Conservation (phyloP, 2,329 filamentous ascomycete genomes). For the Chaetomium sp. region DNA sequence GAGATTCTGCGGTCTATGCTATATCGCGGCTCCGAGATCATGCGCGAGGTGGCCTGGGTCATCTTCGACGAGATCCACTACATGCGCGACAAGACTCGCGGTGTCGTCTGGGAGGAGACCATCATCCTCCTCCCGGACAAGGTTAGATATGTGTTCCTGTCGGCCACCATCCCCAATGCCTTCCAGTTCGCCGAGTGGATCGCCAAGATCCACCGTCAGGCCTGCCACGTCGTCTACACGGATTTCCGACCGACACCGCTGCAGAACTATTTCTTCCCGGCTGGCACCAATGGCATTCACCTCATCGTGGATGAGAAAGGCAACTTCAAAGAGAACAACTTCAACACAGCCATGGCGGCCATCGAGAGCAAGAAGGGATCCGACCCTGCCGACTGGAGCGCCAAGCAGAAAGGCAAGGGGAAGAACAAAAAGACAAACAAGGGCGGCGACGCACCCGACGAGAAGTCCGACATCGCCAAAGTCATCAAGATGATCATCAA, state of each 20-base stretch:
- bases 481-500: constrained; percentile 99
- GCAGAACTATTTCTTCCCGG: constrained; percentile 97
- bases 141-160: constrained; percentile 97
- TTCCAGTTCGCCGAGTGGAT: constrained; percentile 99
- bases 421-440: constrained; percentile 93
- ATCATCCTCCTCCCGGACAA: constrained; percentile 98
- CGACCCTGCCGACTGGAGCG: constrained; percentile 76
- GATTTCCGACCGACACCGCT: constrained; percentile 96
- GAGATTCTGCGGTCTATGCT: constrained; percentile 99
- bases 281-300: constrained; percentile 88
- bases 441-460: constrained; percentile 69
- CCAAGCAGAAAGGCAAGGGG: constrained; percentile 81
- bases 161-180: constrained; percentile 96
- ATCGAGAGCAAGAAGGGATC: constrained; percentile 87
- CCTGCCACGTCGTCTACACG: constrained; percentile 98
- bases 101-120: constrained; percentile 99
- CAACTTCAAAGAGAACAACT: constrained; percentile 94
- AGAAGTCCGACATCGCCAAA: constrained; percentile 85
- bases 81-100: constrained; percentile 89
- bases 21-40: constrained; percentile 97
- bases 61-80: constrained; percentile 99
- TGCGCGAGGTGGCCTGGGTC: constrained; percentile 99
- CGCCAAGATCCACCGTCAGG: constrained; percentile 94
- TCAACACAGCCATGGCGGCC: constrained; percentile 90
- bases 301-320: constrained; percentile 96